Conservation (phyloP, 345 rosid species). For the Schrenkiella parvula region DNA sequence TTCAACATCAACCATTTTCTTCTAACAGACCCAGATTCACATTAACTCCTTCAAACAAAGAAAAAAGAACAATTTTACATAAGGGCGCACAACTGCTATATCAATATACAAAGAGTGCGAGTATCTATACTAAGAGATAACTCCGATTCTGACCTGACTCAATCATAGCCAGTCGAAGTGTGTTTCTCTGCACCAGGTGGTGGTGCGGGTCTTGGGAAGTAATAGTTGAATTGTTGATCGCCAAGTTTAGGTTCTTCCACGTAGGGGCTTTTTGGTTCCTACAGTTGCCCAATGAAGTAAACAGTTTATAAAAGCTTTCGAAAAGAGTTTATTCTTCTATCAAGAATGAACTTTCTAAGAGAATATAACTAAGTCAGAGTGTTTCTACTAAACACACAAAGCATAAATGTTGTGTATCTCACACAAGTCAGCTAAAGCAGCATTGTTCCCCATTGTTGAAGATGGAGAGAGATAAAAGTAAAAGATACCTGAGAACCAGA, state of each 20-base stretch:
- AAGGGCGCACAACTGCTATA: not conserved
- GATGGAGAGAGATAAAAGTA: not conserved
- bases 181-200: slow-evolving; percentile 75
- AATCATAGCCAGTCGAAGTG: slow-evolving; percentile 37
- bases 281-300: slow-evolving; percentile 1
- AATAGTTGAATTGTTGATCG: slow-evolving; percentile 32
- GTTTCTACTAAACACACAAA: not conserved
- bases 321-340: not conserved
- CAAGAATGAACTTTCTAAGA: not conserved
- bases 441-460: not conserved
- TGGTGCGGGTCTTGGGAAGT: slow-evolving; percentile 64
- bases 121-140: slow-evolving; percentile 1
- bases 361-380: not conserved
- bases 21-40: not conserved
- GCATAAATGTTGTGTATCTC: not conserved
- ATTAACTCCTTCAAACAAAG: not conserved
- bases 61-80: not conserved
- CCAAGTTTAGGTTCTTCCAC: slow-evolving; percentile 62
- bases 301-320: not conserved
- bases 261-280: slow-evolving; percentile 57
- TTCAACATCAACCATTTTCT: slow-evolving; percentile 15
- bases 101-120: not conserved
- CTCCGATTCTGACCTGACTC: slow-evolving; percentile 18
- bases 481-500: slow-evolving; percentile 52
- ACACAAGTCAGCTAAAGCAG: slow-evolving; percentile 4